These are phyloP conservation scores for Arthrobotrys musiformis DNA, from an alignment of 2,329 filamentous ascomycete genomes.

Conservation along the genomic window DNA sequence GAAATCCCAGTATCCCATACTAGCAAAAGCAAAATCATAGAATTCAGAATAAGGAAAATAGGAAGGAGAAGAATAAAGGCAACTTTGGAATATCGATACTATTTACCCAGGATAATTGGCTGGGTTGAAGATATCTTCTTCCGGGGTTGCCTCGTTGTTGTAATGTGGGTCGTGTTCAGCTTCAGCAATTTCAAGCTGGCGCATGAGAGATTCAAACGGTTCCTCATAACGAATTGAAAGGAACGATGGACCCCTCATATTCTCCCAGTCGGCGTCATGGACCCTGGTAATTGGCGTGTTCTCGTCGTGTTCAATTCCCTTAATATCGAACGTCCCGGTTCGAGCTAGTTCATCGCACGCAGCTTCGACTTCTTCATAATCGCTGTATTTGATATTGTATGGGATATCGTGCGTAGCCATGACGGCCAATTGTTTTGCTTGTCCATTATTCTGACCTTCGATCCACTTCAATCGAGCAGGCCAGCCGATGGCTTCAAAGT, in stretches of 20 bases:
- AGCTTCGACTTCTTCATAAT: constrained; percentile 5
- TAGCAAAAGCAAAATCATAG: background rate
- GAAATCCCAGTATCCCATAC: background rate
- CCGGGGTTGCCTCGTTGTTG: constrained; percentile 44
- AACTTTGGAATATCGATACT: background rate
- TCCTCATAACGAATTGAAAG: constrained; percentile 35
- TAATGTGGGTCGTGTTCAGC: constrained; percentile 39
- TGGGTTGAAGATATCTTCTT: constrained; percentile 45
- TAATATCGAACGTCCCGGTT: constrained; percentile 8
- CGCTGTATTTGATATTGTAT: background rate
- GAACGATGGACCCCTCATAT: constrained; percentile 33
- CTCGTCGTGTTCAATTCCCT: constrained; percentile 41
- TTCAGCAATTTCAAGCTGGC: constrained; percentile 36
- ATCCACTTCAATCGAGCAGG: constrained; percentile 26
- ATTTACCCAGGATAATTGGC: constrained; percentile 21
- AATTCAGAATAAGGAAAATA: background rate
- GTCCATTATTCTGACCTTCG: constrained; percentile 8
- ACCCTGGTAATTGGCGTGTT: constrained; percentile 28
- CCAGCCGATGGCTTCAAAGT: constrained; percentile 30
- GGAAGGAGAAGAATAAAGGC: background rate
- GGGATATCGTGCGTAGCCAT: background rate
- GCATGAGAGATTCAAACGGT: constrained; percentile 32
- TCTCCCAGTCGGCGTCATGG: constrained; percentile 34
- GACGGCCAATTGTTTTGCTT: constrained; percentile 14
- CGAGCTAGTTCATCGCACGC: constrained; percentile 32